Evolutionary conservation across 2,329 filamentous ascomycete species (phyloP).

Genomic region (Aspergillus ochraceus): DNA sequence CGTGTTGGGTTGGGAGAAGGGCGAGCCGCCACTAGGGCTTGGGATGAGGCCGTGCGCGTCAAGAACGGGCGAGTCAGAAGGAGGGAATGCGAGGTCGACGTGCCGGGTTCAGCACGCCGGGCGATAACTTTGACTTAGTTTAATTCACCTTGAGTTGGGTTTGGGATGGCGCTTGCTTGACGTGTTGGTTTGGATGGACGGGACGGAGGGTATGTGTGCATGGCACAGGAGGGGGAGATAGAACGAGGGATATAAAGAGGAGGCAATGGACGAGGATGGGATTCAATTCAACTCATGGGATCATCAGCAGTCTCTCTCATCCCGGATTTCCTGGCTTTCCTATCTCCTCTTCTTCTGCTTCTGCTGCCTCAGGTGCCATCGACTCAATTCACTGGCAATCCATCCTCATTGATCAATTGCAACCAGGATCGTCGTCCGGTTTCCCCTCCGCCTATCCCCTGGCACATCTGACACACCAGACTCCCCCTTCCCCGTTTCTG

Average conservation of each 20-base stretch:
- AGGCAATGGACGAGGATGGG: neutral
- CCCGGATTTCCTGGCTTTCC: neutral
- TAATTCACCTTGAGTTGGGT: neutral
- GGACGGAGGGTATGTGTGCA: neutral
- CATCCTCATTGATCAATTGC: no score
- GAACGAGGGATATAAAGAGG: conserved; percentile 3
- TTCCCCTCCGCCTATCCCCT: conserved; percentile 63
- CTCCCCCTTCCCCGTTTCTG: no score
- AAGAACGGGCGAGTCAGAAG: conserved; percentile 19
- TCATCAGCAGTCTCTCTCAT: neutral
- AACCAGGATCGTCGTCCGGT: conserved; percentile 8
- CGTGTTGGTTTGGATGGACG: neutral
- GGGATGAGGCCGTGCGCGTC: conserved; percentile 16
- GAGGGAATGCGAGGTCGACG: conserved; percentile 3
- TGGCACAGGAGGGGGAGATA: neutral
- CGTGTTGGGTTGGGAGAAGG: neutral
- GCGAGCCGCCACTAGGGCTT: conserved; percentile 17
- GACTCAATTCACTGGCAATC: neutral
- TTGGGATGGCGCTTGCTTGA: neutral
- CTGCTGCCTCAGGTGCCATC: neutral
- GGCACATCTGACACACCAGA: no score
- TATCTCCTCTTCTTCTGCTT: conserved; percentile 56
- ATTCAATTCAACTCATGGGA: neutral
- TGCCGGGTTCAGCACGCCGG: neutral
- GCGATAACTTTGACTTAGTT: neutral